phyloP scores from a whole-genome alignment of 2,329 filamentous ascomycete genomes.

The Zalaria sp. region DNA sequence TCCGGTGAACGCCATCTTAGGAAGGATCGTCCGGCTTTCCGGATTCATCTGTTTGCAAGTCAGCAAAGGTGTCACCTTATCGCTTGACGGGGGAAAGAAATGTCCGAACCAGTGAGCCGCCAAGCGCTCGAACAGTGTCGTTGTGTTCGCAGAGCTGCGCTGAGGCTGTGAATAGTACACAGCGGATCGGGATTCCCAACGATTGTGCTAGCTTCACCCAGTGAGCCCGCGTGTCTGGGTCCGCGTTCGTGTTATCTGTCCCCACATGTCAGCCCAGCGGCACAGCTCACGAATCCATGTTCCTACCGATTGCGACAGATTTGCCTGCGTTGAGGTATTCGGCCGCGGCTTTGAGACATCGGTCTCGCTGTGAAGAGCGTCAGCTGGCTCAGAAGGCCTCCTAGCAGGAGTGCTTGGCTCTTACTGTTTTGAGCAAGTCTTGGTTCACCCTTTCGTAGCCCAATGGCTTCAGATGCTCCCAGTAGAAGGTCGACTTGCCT shows the following conservation, averaged over 20 bases:
- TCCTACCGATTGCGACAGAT: constrained; percentile 64
- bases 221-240: constrained; percentile 58
- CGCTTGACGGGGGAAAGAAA: background rate
- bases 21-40: constrained; percentile 59
- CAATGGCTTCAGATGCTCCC: constrained; percentile 59
- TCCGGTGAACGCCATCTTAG: constrained; percentile 64
- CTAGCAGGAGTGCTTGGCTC: constrained; percentile 5
- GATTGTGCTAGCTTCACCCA: constrained; percentile 67
- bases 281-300: too few species aligned
- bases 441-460: constrained; percentile 83
- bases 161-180: constrained; percentile 68
- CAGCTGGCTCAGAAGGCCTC: constrained; percentile 8
- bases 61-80: constrained; percentile 1
- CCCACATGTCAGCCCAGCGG: too few species aligned
- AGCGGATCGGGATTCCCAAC: constrained; percentile 61
- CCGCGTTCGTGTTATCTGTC: constrained; percentile 89
- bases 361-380: constrained; percentile 34
- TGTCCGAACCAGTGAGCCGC: background rate
- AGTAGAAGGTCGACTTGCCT: constrained; percentile 87
- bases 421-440: constrained; percentile 64
- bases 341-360: constrained; percentile 56
- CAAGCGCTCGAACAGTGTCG: constrained; percentile 61
- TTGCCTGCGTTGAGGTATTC: constrained; percentile 48
- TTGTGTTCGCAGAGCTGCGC: constrained; percentile 69
- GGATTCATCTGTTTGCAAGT: constrained; percentile 54